These are phyloP conservation scores for Lasiodiplodia sp. DNA, from an alignment of 2,329 filamentous ascomycete genomes.

Conservation along the genomic window DNA sequence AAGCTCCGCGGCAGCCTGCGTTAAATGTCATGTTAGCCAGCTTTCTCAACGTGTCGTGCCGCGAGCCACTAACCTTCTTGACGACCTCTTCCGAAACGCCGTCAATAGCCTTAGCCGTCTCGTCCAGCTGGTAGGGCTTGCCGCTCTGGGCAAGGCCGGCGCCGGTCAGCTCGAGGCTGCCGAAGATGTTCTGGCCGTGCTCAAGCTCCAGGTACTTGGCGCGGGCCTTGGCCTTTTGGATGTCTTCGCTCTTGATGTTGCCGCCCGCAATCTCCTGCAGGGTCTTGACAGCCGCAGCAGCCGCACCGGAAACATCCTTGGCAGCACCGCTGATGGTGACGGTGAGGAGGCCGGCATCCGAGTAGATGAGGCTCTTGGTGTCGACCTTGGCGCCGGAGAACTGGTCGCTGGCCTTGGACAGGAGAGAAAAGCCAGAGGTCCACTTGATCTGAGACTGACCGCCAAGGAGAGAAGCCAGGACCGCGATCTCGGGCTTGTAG, in stretches of 20 bases:
- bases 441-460: slow-evolving; percentile 94
- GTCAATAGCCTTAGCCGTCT: slow-evolving; percentile 79
- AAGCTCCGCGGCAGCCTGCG: slow-evolving; percentile 83
- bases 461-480: slow-evolving; percentile 88
- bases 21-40: slow-evolving; percentile 34
- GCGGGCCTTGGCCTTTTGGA: slow-evolving; percentile 88
- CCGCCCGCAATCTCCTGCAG: slow-evolving; percentile 83
- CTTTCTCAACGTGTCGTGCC: slow-evolving; percentile 2
- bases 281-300: slow-evolving; percentile 78
- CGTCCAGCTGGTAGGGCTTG: slow-evolving; percentile 83
- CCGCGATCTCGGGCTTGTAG: slow-evolving; percentile 88
- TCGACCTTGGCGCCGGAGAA: slow-evolving; percentile 71
- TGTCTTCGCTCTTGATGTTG: slow-evolving; percentile 79
- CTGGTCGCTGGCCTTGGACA: slow-evolving; percentile 77
- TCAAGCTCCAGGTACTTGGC: slow-evolving; percentile 94
- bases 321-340: slow-evolving; percentile 82
- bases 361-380: slow-evolving; percentile 85
- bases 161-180: slow-evolving; percentile 83
- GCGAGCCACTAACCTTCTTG: slow-evolving; percentile 72
- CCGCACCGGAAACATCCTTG: slow-evolving; percentile 73
- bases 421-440: slow-evolving; percentile 89
- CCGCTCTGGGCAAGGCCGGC: slow-evolving; percentile 81
- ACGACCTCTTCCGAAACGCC: slow-evolving; percentile 83
- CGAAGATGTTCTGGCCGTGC: slow-evolving; percentile 76
- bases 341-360: slow-evolving; percentile 88